Evolutionary conservation across 1,284 basidiomycete species (phyloP).

Genomic region (Trametes polyzona): DNA sequence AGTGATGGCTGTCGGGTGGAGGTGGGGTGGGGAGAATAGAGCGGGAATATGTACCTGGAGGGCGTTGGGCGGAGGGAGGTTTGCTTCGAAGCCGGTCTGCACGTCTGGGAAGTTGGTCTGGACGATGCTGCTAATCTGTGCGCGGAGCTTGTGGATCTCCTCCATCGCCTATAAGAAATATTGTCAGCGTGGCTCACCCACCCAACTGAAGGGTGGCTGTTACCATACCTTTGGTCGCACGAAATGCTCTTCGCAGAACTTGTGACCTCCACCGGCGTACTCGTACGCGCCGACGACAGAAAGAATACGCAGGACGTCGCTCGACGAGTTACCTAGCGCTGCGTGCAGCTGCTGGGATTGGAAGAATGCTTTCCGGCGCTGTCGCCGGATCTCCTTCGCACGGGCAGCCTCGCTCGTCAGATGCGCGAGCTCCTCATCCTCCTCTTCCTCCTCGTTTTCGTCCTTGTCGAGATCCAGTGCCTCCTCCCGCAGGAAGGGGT

Average conservation of each 20-base stretch:
- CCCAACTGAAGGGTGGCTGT: too few relatives aligned
- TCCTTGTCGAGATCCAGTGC: conserved; percentile 51
- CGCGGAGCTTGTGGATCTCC: conserved; percentile 97
- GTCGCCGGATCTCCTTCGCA: conserved; percentile 69
- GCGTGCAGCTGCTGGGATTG: conserved; percentile 82
- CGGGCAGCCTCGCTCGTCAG: conserved; percentile 63
- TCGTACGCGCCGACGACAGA: conserved; percentile 97
- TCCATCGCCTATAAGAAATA: conserved; percentile 82
- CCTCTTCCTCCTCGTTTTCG: conserved; percentile 44
- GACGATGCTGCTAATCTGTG: conserved; percentile 87
- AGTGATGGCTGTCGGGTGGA: background rate
- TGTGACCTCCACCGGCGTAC: conserved; percentile 77
- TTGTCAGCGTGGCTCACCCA: background rate
- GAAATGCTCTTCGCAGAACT: conserved; percentile 91
- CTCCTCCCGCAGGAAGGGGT: conserved; percentile 93
- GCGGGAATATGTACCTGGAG: conserved; percentile 58
- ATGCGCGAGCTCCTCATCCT: conserved; percentile 51
- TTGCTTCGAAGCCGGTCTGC: conserved; percentile 60
- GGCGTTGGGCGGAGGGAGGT: conserved; percentile 73
- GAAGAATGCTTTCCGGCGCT: conserved; percentile 77
- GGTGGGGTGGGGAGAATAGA: background rate
- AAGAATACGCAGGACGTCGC: conserved; percentile 88
- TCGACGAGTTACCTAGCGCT: conserved; percentile 81
- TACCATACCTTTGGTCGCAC: conserved; percentile 82
- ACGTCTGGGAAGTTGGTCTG: conserved; percentile 67